These are phyloP conservation scores for Camellia japonica DNA, from an alignment of 148 eudicot genomes.

Conservation along the genomic window DNA sequence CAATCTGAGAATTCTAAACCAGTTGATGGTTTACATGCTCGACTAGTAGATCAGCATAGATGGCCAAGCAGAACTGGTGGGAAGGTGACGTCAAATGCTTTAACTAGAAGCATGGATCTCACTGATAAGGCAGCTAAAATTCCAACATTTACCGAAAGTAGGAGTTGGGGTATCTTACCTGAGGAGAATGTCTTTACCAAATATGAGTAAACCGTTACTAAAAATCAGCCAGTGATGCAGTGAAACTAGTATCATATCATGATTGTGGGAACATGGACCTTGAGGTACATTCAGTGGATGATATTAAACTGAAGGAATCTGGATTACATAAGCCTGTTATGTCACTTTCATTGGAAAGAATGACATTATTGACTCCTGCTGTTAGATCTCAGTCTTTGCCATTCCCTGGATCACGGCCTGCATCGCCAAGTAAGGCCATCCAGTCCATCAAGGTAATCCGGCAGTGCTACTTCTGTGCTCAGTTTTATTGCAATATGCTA, in stretches of 20 bases:
- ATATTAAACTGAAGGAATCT: conserved; percentile 33
- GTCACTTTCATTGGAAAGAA: conserved; percentile 46
- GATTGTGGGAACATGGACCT: conserved; percentile 30
- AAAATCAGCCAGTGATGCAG: conserved; percentile 47
- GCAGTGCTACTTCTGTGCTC: conserved; percentile 65
- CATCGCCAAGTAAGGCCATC: conserved; percentile 65
- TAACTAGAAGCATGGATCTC: no score
- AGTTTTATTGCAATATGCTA: conserved; percentile 73
- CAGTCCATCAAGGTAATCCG: conserved; percentile 61
- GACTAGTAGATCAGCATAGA: no score
- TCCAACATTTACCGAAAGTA: conserved; percentile 23
- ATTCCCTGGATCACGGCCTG: conserved; percentile 35
- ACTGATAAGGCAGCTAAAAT: conserved; percentile 37
- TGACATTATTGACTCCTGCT: conserved; percentile 26
- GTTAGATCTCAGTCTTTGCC: conserved; percentile 43
- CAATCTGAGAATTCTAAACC: no score
- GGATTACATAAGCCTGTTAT: conserved; percentile 27
- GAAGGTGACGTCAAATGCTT: no score
- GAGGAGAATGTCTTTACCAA: conserved; percentile 57
- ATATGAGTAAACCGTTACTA: conserved; percentile 41
- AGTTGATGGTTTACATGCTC: no score
- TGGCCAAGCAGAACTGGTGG: no score
- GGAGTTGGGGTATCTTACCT: conserved; percentile 32
- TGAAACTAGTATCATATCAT: conserved; percentile 31
- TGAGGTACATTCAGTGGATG: conserved; percentile 43